Evolutionary conservation across 352 stramenopile genomes (phyloP), one percentile per base, ranked within the genome.

Genomic region (Aphanomyces euteiches): DNA sequence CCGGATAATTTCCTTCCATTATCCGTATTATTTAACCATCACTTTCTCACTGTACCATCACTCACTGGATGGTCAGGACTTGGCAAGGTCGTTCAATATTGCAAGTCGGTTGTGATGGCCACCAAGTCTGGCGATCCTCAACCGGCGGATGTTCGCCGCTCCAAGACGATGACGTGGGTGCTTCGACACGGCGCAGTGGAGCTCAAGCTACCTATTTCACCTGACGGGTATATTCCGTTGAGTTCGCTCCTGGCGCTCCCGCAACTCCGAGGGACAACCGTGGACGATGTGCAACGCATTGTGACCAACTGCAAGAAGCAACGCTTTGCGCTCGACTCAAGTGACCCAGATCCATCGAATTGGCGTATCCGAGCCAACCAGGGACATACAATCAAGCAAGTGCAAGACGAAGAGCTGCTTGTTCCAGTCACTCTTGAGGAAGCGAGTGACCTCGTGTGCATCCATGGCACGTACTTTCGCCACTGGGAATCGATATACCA

Each of bases 341-440:
- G 77, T 0, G 81, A 90, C 65, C 66, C 45, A 12, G 79, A 76
- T 37, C 79, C 78, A 12, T 6, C 47, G 0, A 78, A 80, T 56
- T 91, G 64, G 64, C 64, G 79, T 67, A 92, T 95, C 65, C 87
- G 87, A 58, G 87, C 87, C 7, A 93, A 93, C 72, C 87, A 95
- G 65, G 87, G 87, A 5, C 87, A 95, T 73, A 86, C 83, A 8
- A 67, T 95, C 34, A 60, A 79, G 66, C 48, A 83, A 38, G 85
- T 95, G 4, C 69, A 82, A 38, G 85, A 95, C 60, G 79, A 87
- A 2, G 77, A 90, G 68, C 79, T 93, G n/a, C 71, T 95, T 48
- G 83, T 74, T 15, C 85, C 82, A 1, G 66, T 95, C 36, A 53
- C n/a, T 21, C 3, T n/a, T 5, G 37, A 60, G 17, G 78, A 88